These are phyloP conservation scores for Debaryomycetaceae sp. DNA, from an alignment of 1,139 yeast genomes.

Conservation along the genomic window DNA sequence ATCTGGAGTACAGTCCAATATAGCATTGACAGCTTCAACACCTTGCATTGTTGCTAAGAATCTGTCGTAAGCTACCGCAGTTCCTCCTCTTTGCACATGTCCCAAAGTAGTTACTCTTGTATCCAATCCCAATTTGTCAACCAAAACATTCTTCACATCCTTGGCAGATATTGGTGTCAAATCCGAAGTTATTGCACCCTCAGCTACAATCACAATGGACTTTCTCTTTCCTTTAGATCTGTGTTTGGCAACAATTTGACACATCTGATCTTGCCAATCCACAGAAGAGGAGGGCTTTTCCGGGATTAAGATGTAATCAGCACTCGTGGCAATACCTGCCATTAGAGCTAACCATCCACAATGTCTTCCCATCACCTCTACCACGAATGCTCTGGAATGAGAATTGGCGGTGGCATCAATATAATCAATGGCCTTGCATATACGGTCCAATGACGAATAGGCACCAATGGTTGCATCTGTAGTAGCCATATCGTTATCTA, in stretches of 20 bases:
- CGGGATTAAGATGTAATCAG: conserved; percentile 77
- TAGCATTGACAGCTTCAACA: conserved; percentile 79
- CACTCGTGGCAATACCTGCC: conserved; percentile 82
- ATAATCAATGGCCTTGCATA: conserved; percentile 74
- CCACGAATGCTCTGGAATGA: conserved; percentile 78
- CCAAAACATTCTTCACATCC: conserved; percentile 66
- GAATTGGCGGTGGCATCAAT: conserved; percentile 84
- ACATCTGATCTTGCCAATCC: conserved; percentile 66
- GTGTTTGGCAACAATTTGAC: conserved; percentile 62
- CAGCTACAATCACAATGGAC: conserved; percentile 79
- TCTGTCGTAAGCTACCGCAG: conserved; percentile 79
- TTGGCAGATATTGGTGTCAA: conserved; percentile 63
- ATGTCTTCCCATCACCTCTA: conserved; percentile 89
- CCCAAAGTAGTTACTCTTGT: conserved; percentile 79
- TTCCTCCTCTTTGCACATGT: conserved; percentile 85
- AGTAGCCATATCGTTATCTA: conserved; percentile 80
- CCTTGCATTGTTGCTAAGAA: conserved; percentile 76
- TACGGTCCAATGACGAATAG: conserved; percentile 71
- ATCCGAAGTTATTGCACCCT: conserved; percentile 72
- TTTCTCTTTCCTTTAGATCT: conserved; percentile 71
- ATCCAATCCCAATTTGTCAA: conserved; percentile 63
- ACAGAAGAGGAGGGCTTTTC: conserved; percentile 65
- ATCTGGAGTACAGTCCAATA: conserved; percentile 62
- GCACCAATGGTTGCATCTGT: conserved; percentile 85
- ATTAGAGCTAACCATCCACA: conserved; percentile 85